A percentile compares a stretch with the other conserved stretches of the same genome.
phyloP scores from a whole-genome alignment of 2,329 filamentous ascomycete genomes.

The Myriosclerotinia curreyana region DNA sequence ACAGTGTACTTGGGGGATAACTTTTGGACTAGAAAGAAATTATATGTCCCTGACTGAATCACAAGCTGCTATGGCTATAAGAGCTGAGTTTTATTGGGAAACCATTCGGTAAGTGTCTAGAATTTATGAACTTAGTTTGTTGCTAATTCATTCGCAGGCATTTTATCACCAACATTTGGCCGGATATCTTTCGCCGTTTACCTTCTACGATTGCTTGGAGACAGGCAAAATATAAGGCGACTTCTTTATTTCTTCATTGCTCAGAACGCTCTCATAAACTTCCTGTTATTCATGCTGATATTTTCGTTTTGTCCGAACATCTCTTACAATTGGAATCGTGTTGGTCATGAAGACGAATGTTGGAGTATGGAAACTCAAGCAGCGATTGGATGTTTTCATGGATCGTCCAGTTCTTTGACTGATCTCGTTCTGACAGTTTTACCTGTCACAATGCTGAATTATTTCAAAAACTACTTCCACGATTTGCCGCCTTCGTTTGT shows the following conservation, averaged over 20 bases:
- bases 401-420: conserved; percentile 12
- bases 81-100: conserved; percentile 10
- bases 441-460: background rate
- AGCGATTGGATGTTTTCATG: conserved; percentile 9
- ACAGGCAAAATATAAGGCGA: background rate
- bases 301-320: conserved; percentile 6
- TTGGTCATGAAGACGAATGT: conserved; percentile 3
- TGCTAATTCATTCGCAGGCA: background rate
- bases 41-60: background rate
- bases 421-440: conserved; percentile 15
- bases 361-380: background rate
- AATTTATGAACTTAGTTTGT: background rate
- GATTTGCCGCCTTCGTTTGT: background rate
- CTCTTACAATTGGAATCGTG: conserved; percentile 7
- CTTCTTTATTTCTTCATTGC: conserved; percentile 15
- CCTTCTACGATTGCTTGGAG: conserved; percentile 6
- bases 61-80: conserved; percentile 7
- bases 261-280: background rate
- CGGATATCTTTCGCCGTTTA: conserved; percentile 15
- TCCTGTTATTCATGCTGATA: background rate
- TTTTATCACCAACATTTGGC: conserved; percentile 13
- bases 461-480: background rate
- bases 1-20: conserved; percentile 16
- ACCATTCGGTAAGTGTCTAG: background rate
- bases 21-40: conserved; percentile 10